Percentiles rank a stretch among this genome's conserved stretches.
Evolutionary conservation across 2,329 filamentous ascomycete genomes (phyloP).

Genomic region (Xylaria arbuscula): DNA sequence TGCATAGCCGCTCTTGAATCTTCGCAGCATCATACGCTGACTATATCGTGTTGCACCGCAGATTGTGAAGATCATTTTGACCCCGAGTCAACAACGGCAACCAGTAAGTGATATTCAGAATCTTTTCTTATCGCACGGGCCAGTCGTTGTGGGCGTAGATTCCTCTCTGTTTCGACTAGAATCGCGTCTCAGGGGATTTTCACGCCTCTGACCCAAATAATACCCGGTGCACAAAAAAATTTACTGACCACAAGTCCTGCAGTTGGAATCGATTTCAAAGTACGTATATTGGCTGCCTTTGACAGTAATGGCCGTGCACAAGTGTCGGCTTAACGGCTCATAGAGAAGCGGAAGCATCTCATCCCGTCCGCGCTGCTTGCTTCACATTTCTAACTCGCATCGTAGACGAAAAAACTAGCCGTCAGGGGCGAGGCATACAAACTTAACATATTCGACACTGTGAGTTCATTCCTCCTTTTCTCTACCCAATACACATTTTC

Average conservation of each 20-base stretch:
- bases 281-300: constrained; percentile 41
- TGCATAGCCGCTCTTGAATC: background rate
- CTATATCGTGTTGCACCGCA: constrained; percentile 23
- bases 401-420: constrained; percentile 63
- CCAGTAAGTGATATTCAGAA: constrained; percentile 47
- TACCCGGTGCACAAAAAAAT: background rate
- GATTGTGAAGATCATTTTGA: constrained; percentile 69
- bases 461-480: constrained; percentile 42
- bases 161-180: background rate
- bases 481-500: background rate
- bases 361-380: background rate
- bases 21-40: constrained; percentile 15
- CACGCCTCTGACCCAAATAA: background rate
- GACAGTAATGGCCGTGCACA: background rate
- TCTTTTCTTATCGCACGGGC: background rate
- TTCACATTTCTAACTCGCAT: constrained; percentile 7
- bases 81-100: constrained; percentile 64
- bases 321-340: background rate
- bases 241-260: background rate
- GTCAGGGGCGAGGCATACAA: constrained; percentile 64
- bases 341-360: background rate
- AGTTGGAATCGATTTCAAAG: constrained; percentile 67
- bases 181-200: too few species aligned
- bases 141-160: background rate
- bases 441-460: constrained; percentile 65